Conservation (phyloP, 1,139 yeast genomes). For the Saccharomyces pastorianus region DNA sequence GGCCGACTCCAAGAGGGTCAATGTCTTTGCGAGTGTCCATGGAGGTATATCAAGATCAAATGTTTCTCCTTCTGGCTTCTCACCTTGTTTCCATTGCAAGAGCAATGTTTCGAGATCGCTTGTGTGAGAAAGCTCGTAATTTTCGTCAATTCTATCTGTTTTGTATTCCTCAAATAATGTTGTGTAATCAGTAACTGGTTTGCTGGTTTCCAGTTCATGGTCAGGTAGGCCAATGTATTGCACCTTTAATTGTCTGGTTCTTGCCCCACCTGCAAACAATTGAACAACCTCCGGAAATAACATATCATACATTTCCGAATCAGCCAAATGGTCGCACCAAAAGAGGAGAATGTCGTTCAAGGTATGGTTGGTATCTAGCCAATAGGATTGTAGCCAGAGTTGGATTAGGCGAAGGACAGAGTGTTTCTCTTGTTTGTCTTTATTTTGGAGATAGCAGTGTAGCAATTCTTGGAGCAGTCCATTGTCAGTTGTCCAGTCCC, state of each 20-base stretch:
- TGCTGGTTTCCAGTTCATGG: neutral
- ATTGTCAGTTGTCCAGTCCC: neutral
- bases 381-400: neutral
- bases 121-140: neutral
- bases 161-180: slow-evolving; percentile 6
- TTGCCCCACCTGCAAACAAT: neutral
- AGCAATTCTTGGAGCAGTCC: neutral
- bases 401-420: neutral
- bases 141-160: slow-evolving; percentile 7
- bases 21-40: slow-evolving; percentile 74
- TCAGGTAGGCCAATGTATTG: neutral
- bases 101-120: neutral
- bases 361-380: neutral
- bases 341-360: neutral
- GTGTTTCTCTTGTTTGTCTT: neutral
- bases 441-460: neutral
- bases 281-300: neutral
- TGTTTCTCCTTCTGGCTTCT: neutral
- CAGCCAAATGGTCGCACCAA: neutral
- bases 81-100: neutral
- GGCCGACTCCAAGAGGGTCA: slow-evolving; percentile 70
- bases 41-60: slow-evolving; percentile 52
- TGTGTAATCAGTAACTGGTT: slow-evolving; percentile 3
- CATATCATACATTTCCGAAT: no score
- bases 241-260: neutral